Evolutionary conservation across 1,284 basidiomycete genomes (phyloP), one percentile per base, ranked within the genome.

Genomic region (Sporisorium reilianum): DNA sequence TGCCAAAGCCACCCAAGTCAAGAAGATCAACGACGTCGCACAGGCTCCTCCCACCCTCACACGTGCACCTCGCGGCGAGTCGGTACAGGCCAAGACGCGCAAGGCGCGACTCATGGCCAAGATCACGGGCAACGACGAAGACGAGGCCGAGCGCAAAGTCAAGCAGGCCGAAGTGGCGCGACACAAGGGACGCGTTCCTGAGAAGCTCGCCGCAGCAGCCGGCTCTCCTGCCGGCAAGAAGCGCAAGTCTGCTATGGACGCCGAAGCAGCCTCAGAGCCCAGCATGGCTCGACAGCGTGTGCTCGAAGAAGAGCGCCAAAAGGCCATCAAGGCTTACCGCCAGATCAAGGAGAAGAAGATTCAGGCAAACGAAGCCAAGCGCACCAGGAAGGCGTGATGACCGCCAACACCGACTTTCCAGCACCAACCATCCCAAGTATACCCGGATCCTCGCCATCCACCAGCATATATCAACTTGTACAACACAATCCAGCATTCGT

Each of bases 1-100:
- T 41, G 73, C 75, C 55, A 76, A 78, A 48, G 77, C 72, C 1
- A 55, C 18, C 20, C 72, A 78, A 45, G 71, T 67, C 52, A 69
- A 63, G 52, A 77, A 71, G 52, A 68, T 82, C 66, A 78, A 75
- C 56, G 80, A 82, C 34, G 73, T 82, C 12, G 80, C 78, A 1
- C 75, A 70, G 44, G 77, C 78, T 16, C 80, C 80, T 16, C 80
- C 80, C 4, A 72, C 48, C 8, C 58, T 82, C 20, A 82, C 81
- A 14, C 72, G 68, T 10, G 74, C 77, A 3, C 80, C 81, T 18
- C 64, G 79, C 11, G 78, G 78, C 16, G 67, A 78, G 48, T 62
- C 68, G 12, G 60, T 71, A 5, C 64, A 66, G 36, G 68, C 78
- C 50, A 70, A 75, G 59, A 64, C 68, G 28, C 45, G 77, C 12